Conservation (phyloP, 768 basidiomycete species). For the Botryobasidium botryosum region DNA sequence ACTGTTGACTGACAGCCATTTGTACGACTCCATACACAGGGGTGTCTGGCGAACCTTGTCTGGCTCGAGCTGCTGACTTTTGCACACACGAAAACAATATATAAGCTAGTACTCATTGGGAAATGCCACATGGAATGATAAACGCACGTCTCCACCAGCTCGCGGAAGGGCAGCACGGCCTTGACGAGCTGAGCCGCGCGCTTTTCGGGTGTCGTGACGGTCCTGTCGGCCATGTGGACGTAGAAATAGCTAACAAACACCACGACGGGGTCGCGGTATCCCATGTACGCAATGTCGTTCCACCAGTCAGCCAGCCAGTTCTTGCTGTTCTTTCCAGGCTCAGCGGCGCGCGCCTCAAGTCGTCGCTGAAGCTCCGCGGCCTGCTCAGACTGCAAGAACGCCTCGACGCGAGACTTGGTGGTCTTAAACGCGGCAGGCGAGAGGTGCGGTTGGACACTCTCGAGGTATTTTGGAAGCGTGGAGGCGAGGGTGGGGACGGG, state of each 20-base stretch:
- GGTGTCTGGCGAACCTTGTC: constrained; percentile 67
- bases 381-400: constrained; percentile 53
- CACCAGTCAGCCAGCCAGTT: constrained; percentile 99
- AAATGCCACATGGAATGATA: too few relatives aligned
- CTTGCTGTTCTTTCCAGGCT: constrained; percentile 27
- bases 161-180: constrained; percentile 70
- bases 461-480: constrained; percentile 78
- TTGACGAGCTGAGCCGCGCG: constrained; percentile 74
- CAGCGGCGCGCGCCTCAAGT: constrained; percentile 53
- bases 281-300: constrained; percentile 68
- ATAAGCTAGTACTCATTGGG: too few relatives aligned
- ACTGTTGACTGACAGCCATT: constrained; percentile 64
- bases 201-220: constrained; percentile 36
- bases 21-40: constrained; percentile 85
- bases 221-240: constrained; percentile 56
- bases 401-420: constrained; percentile 40
- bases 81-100: too few relatives aligned
- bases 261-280: constrained; percentile 59
- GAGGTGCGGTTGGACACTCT: constrained; percentile 63
- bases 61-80: constrained; percentile 63
- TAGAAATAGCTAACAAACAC: constrained; percentile 94
- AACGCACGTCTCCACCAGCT: constrained; percentile 65
- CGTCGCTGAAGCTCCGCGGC: constrained; percentile 60
- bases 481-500: constrained; percentile 75
- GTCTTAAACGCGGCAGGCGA: constrained; percentile 40